These are phyloP conservation scores for Pharus latifolius DNA, from an alignment of 176 grass and related monocot genomes.

Conservation along the genomic window DNA sequence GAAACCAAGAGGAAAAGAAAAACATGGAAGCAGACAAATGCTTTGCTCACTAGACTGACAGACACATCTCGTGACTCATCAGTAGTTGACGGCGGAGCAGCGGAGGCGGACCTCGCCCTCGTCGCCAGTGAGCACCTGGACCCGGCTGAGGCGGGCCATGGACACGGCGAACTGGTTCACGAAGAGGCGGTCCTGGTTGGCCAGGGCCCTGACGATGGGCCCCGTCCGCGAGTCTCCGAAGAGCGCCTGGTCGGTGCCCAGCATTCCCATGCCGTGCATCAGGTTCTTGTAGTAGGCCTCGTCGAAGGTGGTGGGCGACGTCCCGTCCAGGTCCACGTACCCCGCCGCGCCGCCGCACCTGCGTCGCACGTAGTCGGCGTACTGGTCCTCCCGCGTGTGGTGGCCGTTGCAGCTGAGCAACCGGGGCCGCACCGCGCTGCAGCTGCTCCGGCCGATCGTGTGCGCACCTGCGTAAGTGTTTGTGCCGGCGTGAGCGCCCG, in stretches of 20 bases:
- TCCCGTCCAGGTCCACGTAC: slow-evolving; percentile 55
- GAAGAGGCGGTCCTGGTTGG: slow-evolving; percentile 9
- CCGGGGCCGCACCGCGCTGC: slow-evolving; percentile 39
- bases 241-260: slow-evolving; percentile 49
- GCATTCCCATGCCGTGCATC: slow-evolving; percentile 42
- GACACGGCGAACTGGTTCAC: slow-evolving; percentile 45
- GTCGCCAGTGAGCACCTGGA: slow-evolving; percentile 50
- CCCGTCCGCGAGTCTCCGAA: slow-evolving; percentile 48
- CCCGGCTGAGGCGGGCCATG: slow-evolving; percentile 55
- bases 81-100: slow-evolving; percentile 53
- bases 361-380: slow-evolving; percentile 48
- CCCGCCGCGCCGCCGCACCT: slow-evolving; percentile 42
- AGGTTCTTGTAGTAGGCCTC: slow-evolving; percentile 58
- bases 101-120: slow-evolving; percentile 70
- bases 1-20: neutral
- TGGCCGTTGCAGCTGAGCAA: slow-evolving; percentile 25
- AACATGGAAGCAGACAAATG: too few species aligned
- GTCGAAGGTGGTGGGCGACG: slow-evolving; percentile 63
- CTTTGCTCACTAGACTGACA: neutral
- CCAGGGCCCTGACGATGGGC: slow-evolving; percentile 16
- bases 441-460: slow-evolving; percentile 61
- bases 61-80: too few species aligned
- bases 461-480: slow-evolving; percentile 42
- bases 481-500: too few species aligned
- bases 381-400: neutral